Conservation (phyloP, 371 early-diverging fungal genomes). For the Rhizopus sp. region DNA sequence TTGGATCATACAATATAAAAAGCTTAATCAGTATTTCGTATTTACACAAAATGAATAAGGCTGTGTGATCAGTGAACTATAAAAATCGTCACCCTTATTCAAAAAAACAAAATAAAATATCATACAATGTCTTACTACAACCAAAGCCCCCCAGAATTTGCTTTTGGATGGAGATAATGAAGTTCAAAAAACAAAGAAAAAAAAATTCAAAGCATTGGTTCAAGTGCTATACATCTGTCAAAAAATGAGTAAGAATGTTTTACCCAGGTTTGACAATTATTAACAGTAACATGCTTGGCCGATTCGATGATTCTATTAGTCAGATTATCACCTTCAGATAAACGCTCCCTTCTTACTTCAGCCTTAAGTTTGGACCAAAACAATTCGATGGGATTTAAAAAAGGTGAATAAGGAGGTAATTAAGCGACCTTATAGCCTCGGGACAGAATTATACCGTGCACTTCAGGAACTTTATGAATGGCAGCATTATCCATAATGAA, state of each 20-base stretch:
- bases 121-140: too few species aligned
- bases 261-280: slow-evolving; percentile 6
- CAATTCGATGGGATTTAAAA: background rate
- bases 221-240: slow-evolving; percentile 8
- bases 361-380: slow-evolving; percentile 13
- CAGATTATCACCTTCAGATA: slow-evolving; percentile 8
- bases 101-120: too few species aligned
- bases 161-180: too few species aligned
- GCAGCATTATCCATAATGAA: too few species aligned
- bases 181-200: too few species aligned
- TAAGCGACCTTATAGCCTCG: slow-evolving; percentile 14
- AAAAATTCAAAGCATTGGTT: too few species aligned
- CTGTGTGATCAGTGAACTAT: too few species aligned
- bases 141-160: too few species aligned
- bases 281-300: background rate
- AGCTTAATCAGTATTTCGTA: too few species aligned
- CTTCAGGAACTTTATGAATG: slow-evolving; percentile 11
- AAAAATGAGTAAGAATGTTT: slow-evolving; percentile 17
- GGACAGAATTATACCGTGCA: slow-evolving; percentile 6
- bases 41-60: too few species aligned
- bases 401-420: slow-evolving; percentile 10
- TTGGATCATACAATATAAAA: too few species aligned
- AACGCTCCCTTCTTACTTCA: slow-evolving; percentile 8
- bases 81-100: too few species aligned
- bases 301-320: slow-evolving; percentile 12